Evolutionary conservation across 225 moss, liverwort and hornwort genomes (phyloP), one percentile per base, ranked within the genome.

Genomic region (Bryum argenteum): DNA sequence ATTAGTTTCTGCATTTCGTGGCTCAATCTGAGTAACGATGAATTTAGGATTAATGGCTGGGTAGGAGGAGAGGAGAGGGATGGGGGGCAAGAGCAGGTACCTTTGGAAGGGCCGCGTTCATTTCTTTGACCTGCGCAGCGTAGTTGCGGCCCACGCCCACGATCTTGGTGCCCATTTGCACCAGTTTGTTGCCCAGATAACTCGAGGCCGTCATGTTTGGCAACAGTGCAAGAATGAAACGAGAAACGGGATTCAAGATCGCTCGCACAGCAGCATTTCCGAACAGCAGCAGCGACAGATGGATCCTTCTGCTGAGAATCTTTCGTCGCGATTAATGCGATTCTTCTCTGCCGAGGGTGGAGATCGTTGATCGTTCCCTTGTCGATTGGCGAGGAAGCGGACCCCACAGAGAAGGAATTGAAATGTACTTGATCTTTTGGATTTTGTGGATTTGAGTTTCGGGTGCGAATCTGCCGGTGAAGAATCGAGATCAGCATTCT

Each of bases 121-220:
- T 78, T 77, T 94, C 93, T 66, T 83, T 88, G 59, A 88, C 91
- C 10, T 94, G 91, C 10, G 88, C 91, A 45, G 89, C 93, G 51
- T 90, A 94, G 71, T 94, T 94, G 72, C 93, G 85, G 9, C 93
- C 93, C 26, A 94, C 88, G 8, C 89, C 93, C 54, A 94, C 88
- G 24, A 94, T 94, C 77, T 91, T 94, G 53, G 91, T 88, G 66
- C 93, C 93, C 60, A 91, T 89, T 45, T 91, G 86, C 81, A 94
- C 88, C 44, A 94, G 62, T 76, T 90, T 94, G 73, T 88, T 89
- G 63, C 91, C 91, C 61, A 93, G 63, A 64, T 63, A 88, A 54
- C 69, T 75, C 11, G 75, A 75, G 20, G 90, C 66, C 61, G 90
- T 75, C 92, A 92, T 92, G 60, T 42, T 8, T 17, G 41, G 37